Percentiles rank a stretch among this genome's conserved stretches.
phyloP scores from a whole-genome alignment of 164 flowering plant genomes.

The Vitis rupestris region DNA sequence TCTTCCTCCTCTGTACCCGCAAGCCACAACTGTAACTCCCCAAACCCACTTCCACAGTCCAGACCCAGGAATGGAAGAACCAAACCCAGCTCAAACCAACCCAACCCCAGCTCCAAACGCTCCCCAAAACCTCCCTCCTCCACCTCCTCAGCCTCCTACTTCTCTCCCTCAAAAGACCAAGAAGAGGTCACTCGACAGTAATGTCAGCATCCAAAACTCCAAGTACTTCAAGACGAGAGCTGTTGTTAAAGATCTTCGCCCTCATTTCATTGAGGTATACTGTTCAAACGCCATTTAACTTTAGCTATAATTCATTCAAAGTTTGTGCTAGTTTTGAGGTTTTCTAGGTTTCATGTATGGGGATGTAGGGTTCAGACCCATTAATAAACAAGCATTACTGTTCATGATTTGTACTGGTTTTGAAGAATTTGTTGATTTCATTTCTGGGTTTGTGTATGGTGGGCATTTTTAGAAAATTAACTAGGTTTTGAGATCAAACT shows the following conservation, averaged over 20 bases:
- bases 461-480: too few relatives aligned
- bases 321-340: not conserved
- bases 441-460: too few relatives aligned
- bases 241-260: conserved; percentile 45
- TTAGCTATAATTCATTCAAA: not conserved
- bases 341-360: not conserved
- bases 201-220: conserved; percentile 18
- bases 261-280: conserved; percentile 28
- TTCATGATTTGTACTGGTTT: too few relatives aligned
- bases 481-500: too few relatives aligned
- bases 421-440: too few relatives aligned
- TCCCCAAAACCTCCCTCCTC: conserved; percentile 1
- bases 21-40: not conserved
- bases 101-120: conserved; percentile 9
- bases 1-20: too few relatives aligned
- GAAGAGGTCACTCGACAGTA: conserved; percentile 30
- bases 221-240: conserved; percentile 41
- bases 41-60: not conserved
- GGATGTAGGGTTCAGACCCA: too few relatives aligned
- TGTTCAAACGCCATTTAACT: not conserved
- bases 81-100: not conserved
- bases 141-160: conserved; percentile 15
- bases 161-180: conserved; percentile 16
- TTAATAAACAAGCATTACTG: too few relatives aligned
- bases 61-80: conserved; percentile 3